Evolutionary conservation across 768 basidiomycete genomes (phyloP), one percentile per base, ranked within the genome.

Genomic region (Hypsizygus marmoreus): DNA sequence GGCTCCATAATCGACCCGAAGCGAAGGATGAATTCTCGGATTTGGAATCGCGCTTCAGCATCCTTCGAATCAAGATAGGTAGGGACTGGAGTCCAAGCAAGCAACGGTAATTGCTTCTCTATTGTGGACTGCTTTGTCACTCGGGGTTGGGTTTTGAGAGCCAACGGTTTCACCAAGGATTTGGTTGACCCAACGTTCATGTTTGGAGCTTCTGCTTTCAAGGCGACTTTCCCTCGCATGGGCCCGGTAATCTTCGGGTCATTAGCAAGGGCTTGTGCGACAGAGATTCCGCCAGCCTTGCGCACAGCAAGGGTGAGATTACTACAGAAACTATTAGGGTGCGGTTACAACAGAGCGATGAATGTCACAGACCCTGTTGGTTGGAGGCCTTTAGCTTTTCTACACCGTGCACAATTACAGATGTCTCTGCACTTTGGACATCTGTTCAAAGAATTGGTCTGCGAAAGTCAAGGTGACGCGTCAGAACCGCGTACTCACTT

Each of bases 21-120:
- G 25, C 89, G 76, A 36, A 86, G 58, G 9, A 79, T 59, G 59
- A 90, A 92, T 63, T 91, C 89, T 45, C 89, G 81, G 32, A 91
- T 83, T 53, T 80, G 70, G 36, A 91, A 76, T 8, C 88, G 81
- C 20, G 75, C 72, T 50, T 86, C 74, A 1, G 75, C 80, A 30
- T 79, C 76, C 1, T 68, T 57, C 29, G 69, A 65, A 4, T 70
- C 64, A 11, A 86, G 65, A 23, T 52, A 55, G 10, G 73, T 68
- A 1, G 68, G 69, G 5, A 87, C 59, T 5, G 60, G 56, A 4
- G 67, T 76, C 88, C 88, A 91, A 36, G 65, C 64, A 30, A 83
- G 67, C 45, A 65, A 49, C 5, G 81, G 76, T 22, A 80, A 62
- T 1, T 66, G 47, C 49, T 70, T 70, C 24, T 65, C 56, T 45